Evolutionary conservation across 1,284 basidiomycete species (phyloP), one percentile per base, ranked within the genome.

Genomic region (Phellopilus nigrolimitatus): DNA sequence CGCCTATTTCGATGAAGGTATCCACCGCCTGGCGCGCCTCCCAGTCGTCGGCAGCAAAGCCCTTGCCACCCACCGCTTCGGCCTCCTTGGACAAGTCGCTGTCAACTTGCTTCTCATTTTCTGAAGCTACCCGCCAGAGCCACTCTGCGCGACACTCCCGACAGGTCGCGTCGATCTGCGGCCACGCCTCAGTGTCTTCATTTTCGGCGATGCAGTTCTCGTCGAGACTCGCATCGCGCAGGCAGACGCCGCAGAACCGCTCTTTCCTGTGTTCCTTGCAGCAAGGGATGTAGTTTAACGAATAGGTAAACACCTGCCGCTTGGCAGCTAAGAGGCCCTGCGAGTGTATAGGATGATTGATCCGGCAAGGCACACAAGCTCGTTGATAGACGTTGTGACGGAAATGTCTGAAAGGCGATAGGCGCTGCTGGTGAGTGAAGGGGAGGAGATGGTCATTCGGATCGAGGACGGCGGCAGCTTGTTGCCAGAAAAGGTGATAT

Each of bases 181-280:
- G 79, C 77, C 81, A 87, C 0, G 75, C 74, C 10, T 83, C 79
- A 13, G 78, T 73, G 61, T 88, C 84, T 56, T 87, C 84, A 58
- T 87, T 88, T 61, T 84, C 82, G 3, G 76, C 66, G 54, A 80
- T 77, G 31, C 71, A 69, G 12, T 66, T 61, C 50, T 76, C 75
- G 21, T 67, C 66, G 0, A 68, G 61, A 4, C 76, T 74, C 0
- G 74, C 70, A 54, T 85, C 81, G n/a, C 78, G 74, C 4, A 88
- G 70, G 62, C 85, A 88, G 6, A 85, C 61, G 0, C 81, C 81
- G 56, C 85, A 88, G 57, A 79, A 87, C 0, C 71, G 62, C 6
- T 64, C 63, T 53, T 78, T 75, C 49, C 76, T 74, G 61, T 88
- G 85, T 1, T 84, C 80, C 42, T 74, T 71, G 64, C 86, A 88